phyloP scores from a whole-genome alignment of 352 stramenopile genomes.

The Phytophthora quininea region DNA sequence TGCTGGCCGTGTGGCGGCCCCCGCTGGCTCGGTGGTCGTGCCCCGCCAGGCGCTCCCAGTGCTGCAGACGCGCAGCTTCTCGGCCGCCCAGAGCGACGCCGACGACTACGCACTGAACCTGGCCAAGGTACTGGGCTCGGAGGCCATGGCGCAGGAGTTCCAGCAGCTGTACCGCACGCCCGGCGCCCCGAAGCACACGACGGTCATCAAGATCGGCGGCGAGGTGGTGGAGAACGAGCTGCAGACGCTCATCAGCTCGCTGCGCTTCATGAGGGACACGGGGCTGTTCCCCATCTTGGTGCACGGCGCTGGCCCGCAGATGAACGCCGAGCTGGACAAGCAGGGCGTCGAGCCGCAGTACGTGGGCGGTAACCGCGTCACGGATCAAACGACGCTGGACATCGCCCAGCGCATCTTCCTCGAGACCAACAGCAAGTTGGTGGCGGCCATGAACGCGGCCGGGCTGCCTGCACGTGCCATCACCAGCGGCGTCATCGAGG shows the following conservation, averaged over 20 bases:
- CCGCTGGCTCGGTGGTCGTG: neutral
- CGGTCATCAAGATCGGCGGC: constrained; percentile 90
- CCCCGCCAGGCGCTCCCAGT: neutral
- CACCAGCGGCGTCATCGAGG: constrained; percentile 86
- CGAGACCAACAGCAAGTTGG: constrained; percentile 82
- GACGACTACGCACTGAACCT: constrained; percentile 58
- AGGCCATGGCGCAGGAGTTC: constrained; percentile 72
- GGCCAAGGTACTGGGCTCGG: constrained; percentile 58
- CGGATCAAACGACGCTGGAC: constrained; percentile 84
- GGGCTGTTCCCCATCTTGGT: constrained; percentile 89
- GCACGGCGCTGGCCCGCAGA: constrained; percentile 88
- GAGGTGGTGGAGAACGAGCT: constrained; percentile 90
- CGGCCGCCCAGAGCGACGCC: constrained; percentile 19
- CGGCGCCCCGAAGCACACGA: constrained; percentile 63
- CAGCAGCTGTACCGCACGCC: constrained; percentile 75
- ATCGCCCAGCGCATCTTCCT: constrained; percentile 89
- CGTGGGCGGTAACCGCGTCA: constrained; percentile 88
- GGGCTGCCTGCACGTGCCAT: constrained; percentile 79
- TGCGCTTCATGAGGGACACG: constrained; percentile 84
- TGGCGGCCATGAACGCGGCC: constrained; percentile 72
- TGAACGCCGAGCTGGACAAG: constrained; percentile 86
- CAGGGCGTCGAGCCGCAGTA: constrained; percentile 89
- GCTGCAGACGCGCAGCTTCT: constrained; percentile 25
- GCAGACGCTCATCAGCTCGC: constrained; percentile 81
- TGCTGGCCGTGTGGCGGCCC: neutral